phyloP scores from a whole-genome alignment of 208 protist species.

The Wallacemonas sp. region DNA sequence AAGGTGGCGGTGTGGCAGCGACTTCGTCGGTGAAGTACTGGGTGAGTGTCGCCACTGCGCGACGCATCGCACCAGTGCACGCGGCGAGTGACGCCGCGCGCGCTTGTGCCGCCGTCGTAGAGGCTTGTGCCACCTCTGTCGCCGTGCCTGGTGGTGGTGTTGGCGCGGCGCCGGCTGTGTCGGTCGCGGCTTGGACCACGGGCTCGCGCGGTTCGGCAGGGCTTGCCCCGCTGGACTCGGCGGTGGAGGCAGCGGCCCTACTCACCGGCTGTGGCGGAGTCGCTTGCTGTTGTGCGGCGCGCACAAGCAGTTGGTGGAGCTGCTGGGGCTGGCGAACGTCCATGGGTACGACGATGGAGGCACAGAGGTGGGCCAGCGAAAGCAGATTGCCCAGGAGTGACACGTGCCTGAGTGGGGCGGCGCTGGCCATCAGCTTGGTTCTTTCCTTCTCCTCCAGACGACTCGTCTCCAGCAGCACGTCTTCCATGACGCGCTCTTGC shows the following conservation, averaged over 20 bases:
- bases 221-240: too few species aligned
- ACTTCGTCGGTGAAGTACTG: slow-evolving; percentile 35
- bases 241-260: too few species aligned
- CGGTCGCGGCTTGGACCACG: too few species aligned
- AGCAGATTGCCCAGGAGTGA: slow-evolving; percentile 6
- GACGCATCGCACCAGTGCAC: slow-evolving; percentile 6
- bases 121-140: neutral
- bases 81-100: neutral
- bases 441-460: slow-evolving; percentile 9
- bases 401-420: slow-evolving; percentile 14
- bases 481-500: slow-evolving; percentile 21
- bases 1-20: neutral
- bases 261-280: neutral
- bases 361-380: slow-evolving; percentile 14
- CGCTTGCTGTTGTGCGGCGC: neutral
- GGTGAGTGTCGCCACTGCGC: slow-evolving; percentile 10
- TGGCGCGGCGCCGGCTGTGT: neutral
- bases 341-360: slow-evolving; percentile 6
- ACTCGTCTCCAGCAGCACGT: slow-evolving; percentile 21
- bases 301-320: neutral
- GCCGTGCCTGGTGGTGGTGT: neutral
- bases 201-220: too few species aligned
- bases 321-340: slow-evolving; percentile 7
- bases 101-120: neutral
- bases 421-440: slow-evolving; percentile 18